Evolutionary conservation across 139 green algal genomes (phyloP).

Genomic region (Volvox reticuliferus): DNA sequence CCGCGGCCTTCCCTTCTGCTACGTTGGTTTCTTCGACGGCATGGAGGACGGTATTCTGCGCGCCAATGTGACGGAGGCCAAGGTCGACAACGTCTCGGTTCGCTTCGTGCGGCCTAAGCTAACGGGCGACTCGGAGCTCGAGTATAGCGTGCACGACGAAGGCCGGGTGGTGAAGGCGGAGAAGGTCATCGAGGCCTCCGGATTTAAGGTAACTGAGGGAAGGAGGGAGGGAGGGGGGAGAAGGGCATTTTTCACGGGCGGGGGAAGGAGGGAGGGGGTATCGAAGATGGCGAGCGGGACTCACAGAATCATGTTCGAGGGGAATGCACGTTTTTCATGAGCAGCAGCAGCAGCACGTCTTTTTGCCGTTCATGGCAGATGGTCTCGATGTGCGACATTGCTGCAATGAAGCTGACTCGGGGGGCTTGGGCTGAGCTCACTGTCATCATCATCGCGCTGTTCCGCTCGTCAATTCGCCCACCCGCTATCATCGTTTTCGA

Average conservation of each 20-base stretch:
- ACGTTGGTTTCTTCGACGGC: conserved; percentile 77
- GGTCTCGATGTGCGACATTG: too few relatives aligned
- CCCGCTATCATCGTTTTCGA: too few relatives aligned
- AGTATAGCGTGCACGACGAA: conserved; percentile 52
- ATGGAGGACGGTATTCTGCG: conserved; percentile 73
- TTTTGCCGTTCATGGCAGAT: too few relatives aligned
- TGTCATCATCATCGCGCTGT: too few relatives aligned
- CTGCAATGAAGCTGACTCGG: too few relatives aligned
- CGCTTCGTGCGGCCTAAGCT: conserved; percentile 50
- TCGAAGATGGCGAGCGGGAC: neutral
- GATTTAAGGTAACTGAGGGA: conserved; percentile 66
- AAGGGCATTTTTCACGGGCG: too few relatives aligned
- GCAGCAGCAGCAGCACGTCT: too few relatives aligned
- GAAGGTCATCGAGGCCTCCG: conserved; percentile 62
- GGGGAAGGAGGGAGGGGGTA: neutral
- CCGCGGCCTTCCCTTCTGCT: conserved; percentile 75
- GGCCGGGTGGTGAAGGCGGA: conserved; percentile 67
- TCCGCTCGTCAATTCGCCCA: too few relatives aligned
- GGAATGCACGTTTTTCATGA: too few relatives aligned
- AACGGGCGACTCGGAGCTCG: conserved; percentile 56
- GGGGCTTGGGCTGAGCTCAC: too few relatives aligned
- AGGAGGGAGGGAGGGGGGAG: neutral
- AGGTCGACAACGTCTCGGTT: conserved; percentile 56
- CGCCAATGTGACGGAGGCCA: conserved; percentile 76
- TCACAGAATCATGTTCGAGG: too few relatives aligned